A percentile compares a stretch with the other conserved stretches of the same genome.
Evolutionary conservation across 306 rosid genomes (phyloP).

Genomic region (Gastrolobium bilobum): DNA sequence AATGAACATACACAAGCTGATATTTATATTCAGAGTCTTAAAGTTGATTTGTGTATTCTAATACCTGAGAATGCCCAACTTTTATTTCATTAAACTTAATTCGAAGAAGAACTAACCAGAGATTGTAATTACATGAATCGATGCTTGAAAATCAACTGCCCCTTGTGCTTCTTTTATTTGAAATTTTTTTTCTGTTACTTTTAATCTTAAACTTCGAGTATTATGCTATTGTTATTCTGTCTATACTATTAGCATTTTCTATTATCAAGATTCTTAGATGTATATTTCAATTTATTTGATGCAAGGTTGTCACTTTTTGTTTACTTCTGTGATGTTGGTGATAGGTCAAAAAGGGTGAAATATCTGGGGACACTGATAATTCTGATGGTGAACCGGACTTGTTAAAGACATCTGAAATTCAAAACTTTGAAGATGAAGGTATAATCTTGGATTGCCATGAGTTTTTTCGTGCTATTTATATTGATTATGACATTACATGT

Average conservation of each 20-base stretch:
- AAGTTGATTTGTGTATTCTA: neutral
- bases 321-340: slow-evolving; percentile 42
- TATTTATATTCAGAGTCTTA: neutral
- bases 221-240: slow-evolving; percentile 23
- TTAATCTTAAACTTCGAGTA: neutral
- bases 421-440: slow-evolving; percentile 62
- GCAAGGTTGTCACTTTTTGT: slow-evolving; percentile 35
- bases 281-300: slow-evolving; percentile 11
- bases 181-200: neutral
- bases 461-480: slow-evolving; percentile 24
- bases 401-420: slow-evolving; percentile 54
- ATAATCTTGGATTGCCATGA: slow-evolving; percentile 30
- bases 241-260: slow-evolving; percentile 14
- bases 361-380: slow-evolving; percentile 47
- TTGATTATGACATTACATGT: neutral
- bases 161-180: slow-evolving; percentile 1
- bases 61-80: neutral
- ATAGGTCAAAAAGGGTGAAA: slow-evolving; percentile 78
- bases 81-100: neutral
- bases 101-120: neutral
- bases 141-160: slow-evolving; percentile 3
- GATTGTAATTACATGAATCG: neutral
- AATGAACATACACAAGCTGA: neutral
- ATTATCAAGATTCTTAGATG: neutral
- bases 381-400: slow-evolving; percentile 57